Percentiles rank a stretch among this genome's conserved stretches.
Conservation (phyloP, 2,329 filamentous ascomycete genomes). For the Ophiostoma sp. region DNA sequence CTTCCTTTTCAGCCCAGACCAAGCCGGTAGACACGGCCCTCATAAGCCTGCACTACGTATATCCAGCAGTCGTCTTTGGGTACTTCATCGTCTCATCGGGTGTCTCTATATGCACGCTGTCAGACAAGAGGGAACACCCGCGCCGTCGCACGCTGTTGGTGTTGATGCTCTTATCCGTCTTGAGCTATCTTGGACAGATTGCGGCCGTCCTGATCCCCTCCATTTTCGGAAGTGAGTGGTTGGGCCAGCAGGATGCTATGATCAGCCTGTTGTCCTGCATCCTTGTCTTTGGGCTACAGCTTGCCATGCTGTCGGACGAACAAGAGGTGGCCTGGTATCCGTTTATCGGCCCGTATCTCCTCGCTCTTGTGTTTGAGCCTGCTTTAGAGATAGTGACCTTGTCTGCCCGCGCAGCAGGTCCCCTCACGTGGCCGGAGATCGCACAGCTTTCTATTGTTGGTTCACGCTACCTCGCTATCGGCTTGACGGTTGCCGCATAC, state of each 20-base stretch:
- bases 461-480: slow-evolving; percentile 34
- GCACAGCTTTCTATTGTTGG: slow-evolving; percentile 33
- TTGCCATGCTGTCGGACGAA: slow-evolving; percentile 49
- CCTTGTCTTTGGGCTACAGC: slow-evolving; percentile 58
- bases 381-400: slow-evolving; percentile 34
- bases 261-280: slow-evolving; percentile 58
- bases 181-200: slow-evolving; percentile 47
- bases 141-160: slow-evolving; percentile 41
- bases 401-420: slow-evolving; percentile 23
- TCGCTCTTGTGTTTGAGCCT: slow-evolving; percentile 54
- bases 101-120: slow-evolving; percentile 48
- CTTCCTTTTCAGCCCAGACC: slow-evolving; percentile 1
- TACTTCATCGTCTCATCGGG: slow-evolving; percentile 52
- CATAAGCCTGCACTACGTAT: slow-evolving; percentile 50
- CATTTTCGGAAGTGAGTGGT: slow-evolving; percentile 36
- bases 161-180: slow-evolving; percentile 40
- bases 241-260: slow-evolving; percentile 43
- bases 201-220: slow-evolving; percentile 37
- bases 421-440: slow-evolving; percentile 25
- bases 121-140: slow-evolving; percentile 35
- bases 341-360: slow-evolving; percentile 56
- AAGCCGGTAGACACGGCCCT: slow-evolving; percentile 33
- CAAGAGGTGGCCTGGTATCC: slow-evolving; percentile 55
- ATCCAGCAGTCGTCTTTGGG: slow-evolving; percentile 50
- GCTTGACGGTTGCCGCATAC: slow-evolving; percentile 35